Percentiles rank a stretch among this genome's conserved stretches.
These are phyloP conservation scores for Fusarium kyushuense DNA, from an alignment of 2,329 filamentous ascomycete genomes.

Conservation along the genomic window DNA sequence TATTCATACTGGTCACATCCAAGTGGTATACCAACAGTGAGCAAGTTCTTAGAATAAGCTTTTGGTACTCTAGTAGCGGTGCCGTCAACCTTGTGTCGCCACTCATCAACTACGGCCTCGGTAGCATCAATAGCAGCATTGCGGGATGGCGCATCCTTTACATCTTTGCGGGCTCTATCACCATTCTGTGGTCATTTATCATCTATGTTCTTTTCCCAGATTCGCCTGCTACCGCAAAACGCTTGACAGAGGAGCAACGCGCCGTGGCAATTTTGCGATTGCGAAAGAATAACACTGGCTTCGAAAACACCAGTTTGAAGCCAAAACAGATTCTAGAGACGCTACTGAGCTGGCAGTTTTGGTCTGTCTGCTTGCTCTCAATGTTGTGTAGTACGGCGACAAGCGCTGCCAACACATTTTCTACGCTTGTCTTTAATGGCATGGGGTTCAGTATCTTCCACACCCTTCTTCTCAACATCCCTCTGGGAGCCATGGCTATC, in stretches of 20 bases:
- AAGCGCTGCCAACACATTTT: not conserved
- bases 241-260: too few relatives aligned
- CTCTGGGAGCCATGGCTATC: not conserved
- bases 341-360: too few relatives aligned
- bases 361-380: too few relatives aligned
- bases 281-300: too few relatives aligned
- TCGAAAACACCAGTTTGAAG: too few relatives aligned
- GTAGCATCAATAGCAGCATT: not conserved
- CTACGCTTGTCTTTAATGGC: not conserved
- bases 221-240: too few relatives aligned
- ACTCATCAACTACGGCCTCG: not conserved
- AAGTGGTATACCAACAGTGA: conserved; percentile 2
- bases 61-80: not conserved
- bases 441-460: not conserved
- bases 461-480: not conserved
- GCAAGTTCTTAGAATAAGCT: not conserved
- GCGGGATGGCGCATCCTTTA: not conserved
- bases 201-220: not conserved
- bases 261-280: too few relatives aligned
- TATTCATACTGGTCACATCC: not conserved
- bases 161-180: not conserved
- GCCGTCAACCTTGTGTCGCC: not conserved
- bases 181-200: not conserved
- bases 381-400: too few relatives aligned
- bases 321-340: too few relatives aligned